Evolutionary conservation across 2,329 filamentous ascomycete species (phyloP).

Genomic region (Aspergillus texensis): DNA sequence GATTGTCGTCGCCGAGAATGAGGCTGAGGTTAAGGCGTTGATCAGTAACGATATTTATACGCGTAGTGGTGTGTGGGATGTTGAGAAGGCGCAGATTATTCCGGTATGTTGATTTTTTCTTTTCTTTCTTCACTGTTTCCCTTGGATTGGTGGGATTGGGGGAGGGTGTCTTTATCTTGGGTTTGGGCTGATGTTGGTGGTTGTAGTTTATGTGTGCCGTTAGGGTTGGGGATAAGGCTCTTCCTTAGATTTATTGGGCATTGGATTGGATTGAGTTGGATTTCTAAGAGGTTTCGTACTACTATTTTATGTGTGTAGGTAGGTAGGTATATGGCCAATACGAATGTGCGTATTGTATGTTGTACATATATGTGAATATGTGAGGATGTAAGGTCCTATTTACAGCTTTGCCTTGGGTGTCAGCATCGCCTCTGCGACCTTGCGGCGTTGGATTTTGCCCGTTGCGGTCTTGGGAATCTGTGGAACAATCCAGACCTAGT

Average conservation of each 20-base stretch:
- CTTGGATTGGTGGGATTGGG: slow-evolving; percentile 7
- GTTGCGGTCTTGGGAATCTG: slow-evolving; percentile 91
- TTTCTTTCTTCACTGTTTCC: neutral
- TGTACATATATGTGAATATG: slow-evolving; percentile 1
- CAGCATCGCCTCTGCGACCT: slow-evolving; percentile 83
- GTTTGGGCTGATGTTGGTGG: slow-evolving; percentile 10
- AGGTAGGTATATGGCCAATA: neutral
- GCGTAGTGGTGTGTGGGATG: slow-evolving; percentile 76
- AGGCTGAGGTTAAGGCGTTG: slow-evolving; percentile 68
- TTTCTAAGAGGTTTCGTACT: neutral
- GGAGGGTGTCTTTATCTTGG: neutral
- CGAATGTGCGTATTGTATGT: neutral
- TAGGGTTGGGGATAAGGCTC: slow-evolving; percentile 10
- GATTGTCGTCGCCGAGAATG: slow-evolving; percentile 66
- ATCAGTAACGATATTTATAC: slow-evolving; percentile 75
- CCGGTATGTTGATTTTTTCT: slow-evolving; percentile 30
- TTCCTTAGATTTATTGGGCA: neutral
- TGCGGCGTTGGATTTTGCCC: slow-evolving; percentile 82
- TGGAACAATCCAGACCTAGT: slow-evolving; percentile 75
- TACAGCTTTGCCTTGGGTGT: slow-evolving; percentile 57
- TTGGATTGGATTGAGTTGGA: neutral
- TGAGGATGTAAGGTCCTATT: neutral
- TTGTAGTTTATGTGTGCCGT: slow-evolving; percentile 37
- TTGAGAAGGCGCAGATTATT: slow-evolving; percentile 60
- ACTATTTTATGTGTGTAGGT: neutral